Base-by-base conservation (phyloP, 176 grass and related monocot species). In the Eleusine coracana region DNA sequence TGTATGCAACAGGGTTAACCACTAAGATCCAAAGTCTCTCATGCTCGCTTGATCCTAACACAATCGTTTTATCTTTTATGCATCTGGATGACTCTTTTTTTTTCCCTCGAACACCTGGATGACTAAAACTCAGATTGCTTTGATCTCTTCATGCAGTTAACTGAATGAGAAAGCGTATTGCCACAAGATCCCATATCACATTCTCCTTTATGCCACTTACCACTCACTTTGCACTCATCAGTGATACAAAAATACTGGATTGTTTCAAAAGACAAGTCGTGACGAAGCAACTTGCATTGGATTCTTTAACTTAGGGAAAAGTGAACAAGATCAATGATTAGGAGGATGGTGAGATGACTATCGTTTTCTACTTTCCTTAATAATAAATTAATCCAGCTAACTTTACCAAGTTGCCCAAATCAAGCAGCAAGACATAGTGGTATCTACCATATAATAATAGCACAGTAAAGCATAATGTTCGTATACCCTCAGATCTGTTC, bases 331-430 rank as follows among this genome's bases (percentile, higher is more conserved):
- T 87, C 80, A 83, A 90, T 86, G 69, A 90, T 83, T 83, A 87
- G 80, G 27, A 83, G 86, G 88, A 90, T 83, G 88, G 88, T 51
- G 74, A 75, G 84, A 90, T 90, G 88, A 83, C 88, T 71, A 87
- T 74, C 75, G 25, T 86, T 87, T 90, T 87, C 79, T 38, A 38
- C 66, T 85, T 78, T 73, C 73, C 73, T 87, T 87, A 31, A 70
- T 37, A 83, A 79, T 87, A 90, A 86, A 73, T 66, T 86, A 86
- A 78, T 17, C 60, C 12, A 41, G 34, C 59, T 23, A 78, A 73
- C 83, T 90, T 86, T 90, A 90, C 79, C 88, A 82, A 80, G 84
- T 90, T 87, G 88, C 80, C 79, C 69, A 70, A 74, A 86, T 79
- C 74, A 72, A 90, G 82, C 75, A 87, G 80, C 84, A 79, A 69